A percentile compares a stretch with the other conserved stretches of the same genome.
phyloP scores from a whole-genome alignment of 2,329 filamentous ascomycete species.

The Alternaria triticina region DNA sequence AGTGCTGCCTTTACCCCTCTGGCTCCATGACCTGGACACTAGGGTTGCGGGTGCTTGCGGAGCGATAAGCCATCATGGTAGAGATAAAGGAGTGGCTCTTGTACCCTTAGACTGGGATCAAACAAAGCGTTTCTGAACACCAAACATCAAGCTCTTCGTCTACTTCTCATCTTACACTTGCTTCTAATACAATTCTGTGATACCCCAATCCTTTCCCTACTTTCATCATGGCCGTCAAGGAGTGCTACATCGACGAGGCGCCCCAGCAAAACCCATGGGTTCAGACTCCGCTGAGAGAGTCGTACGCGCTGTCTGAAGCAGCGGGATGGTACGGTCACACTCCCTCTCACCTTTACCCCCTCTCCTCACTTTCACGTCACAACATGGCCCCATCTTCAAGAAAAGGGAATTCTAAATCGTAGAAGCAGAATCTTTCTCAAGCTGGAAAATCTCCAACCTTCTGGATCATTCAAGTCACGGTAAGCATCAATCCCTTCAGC shows the following conservation, averaged over 20 bases:
- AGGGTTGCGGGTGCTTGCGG: conserved; percentile 29
- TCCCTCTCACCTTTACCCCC: conserved; percentile 8
- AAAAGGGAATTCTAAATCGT: conserved; percentile 48
- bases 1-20: conserved; percentile 16
- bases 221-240: conserved; percentile 34
- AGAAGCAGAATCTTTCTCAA: conserved; percentile 80
- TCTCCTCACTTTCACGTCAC: neutral
- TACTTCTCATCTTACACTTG: neutral
- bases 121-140: neutral
- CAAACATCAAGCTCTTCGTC: neutral
- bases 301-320: conserved; percentile 68
- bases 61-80: conserved; percentile 28
- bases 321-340: conserved; percentile 71
- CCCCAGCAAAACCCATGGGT: conserved; percentile 62
- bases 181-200: conserved; percentile 12
- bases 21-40: conserved; percentile 15
- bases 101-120: conserved; percentile 1
- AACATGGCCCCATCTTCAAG: conserved; percentile 2
- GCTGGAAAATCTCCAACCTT: conserved; percentile 83
- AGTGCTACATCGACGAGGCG: conserved; percentile 25
- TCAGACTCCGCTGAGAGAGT: conserved; percentile 74
- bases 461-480: conserved; percentile 82
- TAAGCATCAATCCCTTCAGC: conserved; percentile 21
- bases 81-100: conserved; percentile 19
- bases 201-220: conserved; percentile 5